A percentile compares a stretch with the other conserved stretches of the same genome.
Conservation (phyloP, 495 filamentous ascomycete genomes). For the Parathielavia hyrcaniae region DNA sequence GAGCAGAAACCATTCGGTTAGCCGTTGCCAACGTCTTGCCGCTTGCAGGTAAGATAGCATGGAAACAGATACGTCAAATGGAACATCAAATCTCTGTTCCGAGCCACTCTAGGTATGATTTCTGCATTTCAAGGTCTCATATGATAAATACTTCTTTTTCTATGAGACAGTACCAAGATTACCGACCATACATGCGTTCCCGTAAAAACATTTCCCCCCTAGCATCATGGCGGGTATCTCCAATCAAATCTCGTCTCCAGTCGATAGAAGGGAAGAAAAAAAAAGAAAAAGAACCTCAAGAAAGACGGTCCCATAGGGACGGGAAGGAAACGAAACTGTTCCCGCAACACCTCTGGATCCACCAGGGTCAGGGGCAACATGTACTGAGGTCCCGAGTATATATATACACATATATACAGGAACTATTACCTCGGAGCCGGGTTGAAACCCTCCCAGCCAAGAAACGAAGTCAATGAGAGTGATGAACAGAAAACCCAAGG, state of each 20-base stretch:
- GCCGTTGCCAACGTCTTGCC: too few relatives aligned
- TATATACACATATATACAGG: too few relatives aligned
- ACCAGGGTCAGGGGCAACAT: too few relatives aligned
- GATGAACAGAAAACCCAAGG: not conserved
- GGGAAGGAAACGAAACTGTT: not conserved
- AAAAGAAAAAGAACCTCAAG: not conserved
- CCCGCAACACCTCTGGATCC: not conserved
- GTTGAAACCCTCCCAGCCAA: not conserved
- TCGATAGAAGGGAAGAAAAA: not conserved
- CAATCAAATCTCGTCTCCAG: not conserved
- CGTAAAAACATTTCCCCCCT: not conserved
- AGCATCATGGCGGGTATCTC: conserved; percentile 4
- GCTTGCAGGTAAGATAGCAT: too few relatives aligned
- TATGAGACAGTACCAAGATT: too few relatives aligned
- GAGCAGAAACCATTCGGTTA: too few relatives aligned
- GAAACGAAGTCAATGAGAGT: conserved; percentile 6
- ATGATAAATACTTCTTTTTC: too few relatives aligned
- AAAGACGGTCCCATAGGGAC: not conserved
- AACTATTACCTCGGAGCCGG: not conserved
- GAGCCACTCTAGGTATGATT: too few relatives aligned
- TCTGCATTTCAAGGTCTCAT: too few relatives aligned
- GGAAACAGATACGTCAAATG: too few relatives aligned
- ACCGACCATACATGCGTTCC: not conserved
- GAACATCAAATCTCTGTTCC: too few relatives aligned
- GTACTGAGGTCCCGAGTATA: not conserved